Base-by-base conservation (phyloP, 306 rosid species). In the Cicer judaicum region DNA sequence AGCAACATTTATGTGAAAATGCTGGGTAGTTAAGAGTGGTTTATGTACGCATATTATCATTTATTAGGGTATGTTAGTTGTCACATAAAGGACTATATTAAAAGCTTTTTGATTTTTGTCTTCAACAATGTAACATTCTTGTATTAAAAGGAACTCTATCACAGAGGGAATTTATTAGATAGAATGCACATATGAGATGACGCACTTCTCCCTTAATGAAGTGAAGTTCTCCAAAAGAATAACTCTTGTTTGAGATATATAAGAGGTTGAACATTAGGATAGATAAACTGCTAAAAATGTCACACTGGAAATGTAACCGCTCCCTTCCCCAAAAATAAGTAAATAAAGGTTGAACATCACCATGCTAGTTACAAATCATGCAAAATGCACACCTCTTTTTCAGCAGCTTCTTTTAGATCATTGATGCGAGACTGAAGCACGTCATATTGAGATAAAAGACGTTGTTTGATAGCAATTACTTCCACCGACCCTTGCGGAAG, bases 381-480 rank as follows among this genome's bases (percentile, higher is more conserved):
- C 78, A 55, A 47, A 67, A 39, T 48, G 74, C 77, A 41, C 75
- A 90, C 99, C 95, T 90, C 99, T 84, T 88, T 94, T 64, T 94
- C 95, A 69, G 97, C 89, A 79, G 95, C 96, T 78, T 79, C 89
- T 82, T 84, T 94, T 18, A 94, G 90, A 84, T 83, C 90, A 84
- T 78, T 90, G 78, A 94, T 90, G 75, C 97, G 97, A 75, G 93
- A 83, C 78, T 88, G 96, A 60, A 94, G 91, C 81, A 87, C 67
- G 78, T 94, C 96, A 78, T 94, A 92, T 77, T 94, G 99, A 71
- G 99, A 87, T 83, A 94, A 77, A 84, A 94, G 96, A 48, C 80
- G 92, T 80, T 94, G 99, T 82, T 87, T 94, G 82, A 94, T 87
- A 2, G 91, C 90, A 85, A 78, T 81, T 65, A 81, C 80, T 61